Evolutionary conservation across 2,329 filamentous ascomycete species (phyloP).

Genomic region (Capronia coronata): DNA sequence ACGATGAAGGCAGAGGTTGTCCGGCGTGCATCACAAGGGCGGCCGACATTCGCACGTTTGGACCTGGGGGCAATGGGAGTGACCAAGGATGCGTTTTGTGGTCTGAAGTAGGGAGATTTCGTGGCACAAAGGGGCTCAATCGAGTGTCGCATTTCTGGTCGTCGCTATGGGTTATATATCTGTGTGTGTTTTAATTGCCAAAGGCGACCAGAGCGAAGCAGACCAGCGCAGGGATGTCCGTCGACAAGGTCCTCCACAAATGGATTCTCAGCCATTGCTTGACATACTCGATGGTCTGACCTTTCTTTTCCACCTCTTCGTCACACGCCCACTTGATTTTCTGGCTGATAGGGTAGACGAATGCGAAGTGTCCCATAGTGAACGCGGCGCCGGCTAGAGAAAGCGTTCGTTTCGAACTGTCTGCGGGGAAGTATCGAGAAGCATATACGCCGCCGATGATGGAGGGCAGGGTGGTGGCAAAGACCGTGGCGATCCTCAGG

Average conservation of each 20-base stretch:
- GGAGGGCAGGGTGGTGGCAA: constrained; percentile 8
- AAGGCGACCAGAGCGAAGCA: constrained; percentile 14
- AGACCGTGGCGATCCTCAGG: constrained; percentile 8
- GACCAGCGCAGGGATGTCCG: constrained; percentile 16
- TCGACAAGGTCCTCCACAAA: constrained; percentile 9
- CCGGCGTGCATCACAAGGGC: constrained; percentile 5
- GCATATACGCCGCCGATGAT: constrained; percentile 9
- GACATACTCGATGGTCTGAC: constrained; percentile 13
- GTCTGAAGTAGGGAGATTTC: neutral
- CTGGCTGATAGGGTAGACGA: constrained; percentile 6
- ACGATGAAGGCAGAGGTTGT: constrained; percentile 12
- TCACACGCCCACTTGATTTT: constrained; percentile 11
- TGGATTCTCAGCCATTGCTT: constrained; percentile 16
- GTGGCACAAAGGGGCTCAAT: too few relatives aligned
- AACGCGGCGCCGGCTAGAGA: constrained; percentile 11
- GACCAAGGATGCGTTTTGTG: constrained; percentile 10
- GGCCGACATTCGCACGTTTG: constrained; percentile 13
- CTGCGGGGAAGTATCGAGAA: constrained; percentile 3
- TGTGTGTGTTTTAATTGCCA: neutral
- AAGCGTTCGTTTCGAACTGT: constrained; percentile 11
- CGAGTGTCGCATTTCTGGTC: too few relatives aligned
- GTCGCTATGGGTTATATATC: too few relatives aligned
- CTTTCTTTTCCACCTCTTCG: constrained; percentile 19
- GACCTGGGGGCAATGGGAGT: constrained; percentile 16
- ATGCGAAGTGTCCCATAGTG: constrained; percentile 14